Evolutionary conservation across 176 grass and related monocot genomes (phyloP).

Genomic region (Chloris gayana): DNA sequence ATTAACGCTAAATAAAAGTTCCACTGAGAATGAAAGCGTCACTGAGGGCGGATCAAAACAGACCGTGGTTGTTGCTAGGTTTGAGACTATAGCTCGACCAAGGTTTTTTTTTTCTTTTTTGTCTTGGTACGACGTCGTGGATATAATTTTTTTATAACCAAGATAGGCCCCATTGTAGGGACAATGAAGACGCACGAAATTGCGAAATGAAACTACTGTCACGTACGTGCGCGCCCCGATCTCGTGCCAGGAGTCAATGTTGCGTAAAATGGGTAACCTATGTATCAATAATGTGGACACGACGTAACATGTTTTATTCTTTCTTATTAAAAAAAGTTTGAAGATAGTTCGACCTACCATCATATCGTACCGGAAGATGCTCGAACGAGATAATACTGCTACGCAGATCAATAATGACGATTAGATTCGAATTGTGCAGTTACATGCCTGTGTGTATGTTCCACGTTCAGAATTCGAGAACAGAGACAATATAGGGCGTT

Average conservation of each 20-base stretch:
- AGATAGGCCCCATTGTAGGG: too few species aligned
- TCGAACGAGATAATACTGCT: background rate
- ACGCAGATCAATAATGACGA: background rate
- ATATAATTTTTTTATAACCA: background rate
- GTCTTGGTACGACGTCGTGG: too few species aligned
- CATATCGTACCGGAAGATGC: background rate
- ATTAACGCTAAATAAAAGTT: too few species aligned
- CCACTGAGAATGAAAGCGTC: too few species aligned
- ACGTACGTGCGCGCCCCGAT: background rate
- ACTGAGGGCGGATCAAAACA: too few species aligned
- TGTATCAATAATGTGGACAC: constrained; percentile 19
- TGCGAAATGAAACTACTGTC: background rate
- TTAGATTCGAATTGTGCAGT: background rate
- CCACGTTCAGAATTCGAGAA: constrained; percentile 3
- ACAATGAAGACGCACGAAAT: background rate
- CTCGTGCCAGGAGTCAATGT: constrained; percentile 19
- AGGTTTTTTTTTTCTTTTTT: too few species aligned
- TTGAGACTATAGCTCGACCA: too few species aligned
- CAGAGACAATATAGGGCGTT: background rate
- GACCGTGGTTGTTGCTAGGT: too few species aligned
- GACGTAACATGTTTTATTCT: background rate
- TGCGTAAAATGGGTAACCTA: constrained; percentile 15
- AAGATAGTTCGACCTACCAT: background rate
- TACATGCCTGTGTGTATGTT: constrained; percentile 33
- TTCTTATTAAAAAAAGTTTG: background rate